Base-by-base conservation (phyloP, 2,329 filamentous ascomycete genomes). In the Coniochaeta pulveracea region DNA sequence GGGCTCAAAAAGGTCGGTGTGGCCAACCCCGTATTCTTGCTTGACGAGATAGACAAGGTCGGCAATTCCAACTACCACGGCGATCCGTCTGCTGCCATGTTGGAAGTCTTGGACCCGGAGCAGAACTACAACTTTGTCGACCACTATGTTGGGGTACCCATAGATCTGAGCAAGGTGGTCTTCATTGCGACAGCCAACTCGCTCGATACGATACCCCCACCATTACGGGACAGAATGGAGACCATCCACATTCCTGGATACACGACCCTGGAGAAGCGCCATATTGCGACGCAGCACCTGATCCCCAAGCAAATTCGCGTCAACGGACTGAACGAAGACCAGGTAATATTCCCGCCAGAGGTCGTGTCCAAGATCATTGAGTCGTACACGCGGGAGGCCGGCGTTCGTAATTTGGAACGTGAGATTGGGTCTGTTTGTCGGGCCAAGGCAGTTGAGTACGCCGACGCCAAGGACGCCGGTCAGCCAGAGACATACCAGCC, bases 31-130 rank as follows among this genome's bases (percentile, higher is more conserved):
- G 89, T 98, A 36, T 84, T 98, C 60, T 62, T 98, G 28, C 76
- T 98, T 10, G 91, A 98, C 50, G 91, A 98, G 61, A 95, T 98
- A 45, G 91, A 98, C 66, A 98, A 98, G 66, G 73, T 98, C 40
- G 86, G 88, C 41, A 77, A 79, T 38, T 78, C 85, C 22, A 96
- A 89, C 54, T 82, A 91, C 55, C 88, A 98, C 45, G 91, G 91
- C 25, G 91, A 98, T 49, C 91, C 91, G 4, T 93, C 85, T 14
- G 91, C 91, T 15, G 91, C 91, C 7, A 95, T 98, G 89, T 76
- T 98, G 10, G 91, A 98, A 56, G 91, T 98, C 9, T 68, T 98
- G 28, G 91, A 98, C 50, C 91, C 91, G 1, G 91, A 98, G 56
- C 91, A 98, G 60, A 98, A 98, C 51, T 74, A 93, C 56, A 81